phyloP scores from a whole-genome alignment of 208 protist species.

The Endotrypanum monterogeii region DNA sequence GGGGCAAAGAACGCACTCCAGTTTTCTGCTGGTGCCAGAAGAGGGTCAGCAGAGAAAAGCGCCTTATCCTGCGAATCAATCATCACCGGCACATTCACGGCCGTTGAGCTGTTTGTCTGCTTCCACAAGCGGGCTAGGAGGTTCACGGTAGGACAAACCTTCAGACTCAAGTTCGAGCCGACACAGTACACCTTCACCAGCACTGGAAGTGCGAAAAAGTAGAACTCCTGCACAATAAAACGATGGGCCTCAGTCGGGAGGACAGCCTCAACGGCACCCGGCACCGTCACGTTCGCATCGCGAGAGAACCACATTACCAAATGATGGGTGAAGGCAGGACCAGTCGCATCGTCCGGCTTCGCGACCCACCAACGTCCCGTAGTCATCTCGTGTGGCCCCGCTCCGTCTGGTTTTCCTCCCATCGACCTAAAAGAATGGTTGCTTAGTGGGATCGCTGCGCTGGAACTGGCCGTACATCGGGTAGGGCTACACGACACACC shows the following conservation, averaged over 20 bases:
- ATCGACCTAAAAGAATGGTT: conserved; percentile 26
- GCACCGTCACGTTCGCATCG: conserved; percentile 16
- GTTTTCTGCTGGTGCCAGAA: conserved; percentile 10
- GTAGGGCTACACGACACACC: not conserved
- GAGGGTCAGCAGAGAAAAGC: conserved; percentile 33
- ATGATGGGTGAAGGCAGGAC: conserved; percentile 72
- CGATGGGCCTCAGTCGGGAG: conserved; percentile 42
- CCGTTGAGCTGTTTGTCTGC: conserved; percentile 14
- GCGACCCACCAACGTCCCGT: conserved; percentile 67
- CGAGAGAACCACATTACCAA: conserved; percentile 64
- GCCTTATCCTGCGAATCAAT: conserved; percentile 69
- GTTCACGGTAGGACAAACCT: conserved; percentile 59
- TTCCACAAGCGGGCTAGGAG: conserved; percentile 39
- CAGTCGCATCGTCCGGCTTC: conserved; percentile 80
- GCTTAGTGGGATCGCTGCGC: conserved; percentile 16
- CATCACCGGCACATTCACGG: conserved; percentile 39
- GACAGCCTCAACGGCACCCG: conserved; percentile 36
- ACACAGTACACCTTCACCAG: conserved; percentile 89
- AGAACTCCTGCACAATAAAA: conserved; percentile 82
- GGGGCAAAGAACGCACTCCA: conserved; percentile 66
- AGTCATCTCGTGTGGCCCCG: conserved; percentile 17
- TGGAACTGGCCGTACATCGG: not conserved
- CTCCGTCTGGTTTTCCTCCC: conserved; percentile 12
- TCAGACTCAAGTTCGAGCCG: conserved; percentile 48
- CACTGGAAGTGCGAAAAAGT: conserved; percentile 58